phyloP scores from a whole-genome alignment of 106 monocot genomes.

The Dioscorea alata region DNA sequence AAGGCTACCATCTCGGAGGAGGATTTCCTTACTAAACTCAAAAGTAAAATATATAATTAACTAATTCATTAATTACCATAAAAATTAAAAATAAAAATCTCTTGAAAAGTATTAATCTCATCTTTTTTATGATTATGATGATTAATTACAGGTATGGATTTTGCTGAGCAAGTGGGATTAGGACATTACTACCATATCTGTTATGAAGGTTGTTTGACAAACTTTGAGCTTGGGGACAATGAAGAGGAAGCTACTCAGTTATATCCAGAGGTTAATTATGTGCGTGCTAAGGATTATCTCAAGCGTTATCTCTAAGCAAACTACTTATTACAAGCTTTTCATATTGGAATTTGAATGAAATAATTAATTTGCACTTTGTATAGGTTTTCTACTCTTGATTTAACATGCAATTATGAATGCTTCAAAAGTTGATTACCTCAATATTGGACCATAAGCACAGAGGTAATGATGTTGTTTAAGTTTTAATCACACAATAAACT shows the following conservation, averaged over 20 bases:
- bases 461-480: neutral
- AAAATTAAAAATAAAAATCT: too few species aligned
- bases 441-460: too few species aligned
- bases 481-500: neutral
- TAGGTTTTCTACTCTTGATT: too few species aligned
- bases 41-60: constrained; percentile 17
- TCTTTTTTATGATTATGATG: too few species aligned
- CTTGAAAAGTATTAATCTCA: too few species aligned
- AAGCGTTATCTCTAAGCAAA: constrained; percentile 30
- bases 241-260: constrained; percentile 46
- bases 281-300: constrained; percentile 52
- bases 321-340: neutral
- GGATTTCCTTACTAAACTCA: constrained; percentile 30
- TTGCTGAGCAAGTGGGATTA: constrained; percentile 35
- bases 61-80: neutral
- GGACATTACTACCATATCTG: constrained; percentile 56
- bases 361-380: neutral
- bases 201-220: constrained; percentile 57
- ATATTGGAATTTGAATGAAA: neutral
- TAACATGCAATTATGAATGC: too few species aligned
- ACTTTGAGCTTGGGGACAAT: constrained; percentile 43
- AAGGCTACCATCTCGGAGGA: constrained; percentile 38
- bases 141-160: constrained; percentile 33
- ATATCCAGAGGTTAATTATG: constrained; percentile 55
- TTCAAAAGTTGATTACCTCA: too few species aligned